Evolutionary conservation across 108 stramenopile species (phyloP).

Genomic region (Nitzschia palea): DNA sequence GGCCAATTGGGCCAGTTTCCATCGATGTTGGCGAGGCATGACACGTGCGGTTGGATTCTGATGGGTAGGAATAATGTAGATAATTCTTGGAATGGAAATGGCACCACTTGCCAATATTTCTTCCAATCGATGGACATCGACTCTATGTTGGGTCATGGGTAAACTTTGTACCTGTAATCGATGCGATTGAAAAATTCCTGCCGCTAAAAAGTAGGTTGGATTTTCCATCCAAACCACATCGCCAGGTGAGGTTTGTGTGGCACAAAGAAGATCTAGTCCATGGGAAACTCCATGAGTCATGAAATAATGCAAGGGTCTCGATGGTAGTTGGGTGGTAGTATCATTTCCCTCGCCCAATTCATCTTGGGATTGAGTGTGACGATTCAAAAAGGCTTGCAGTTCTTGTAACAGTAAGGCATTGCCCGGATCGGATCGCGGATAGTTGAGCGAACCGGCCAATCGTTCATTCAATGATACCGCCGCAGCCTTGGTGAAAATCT

Average conservation of each 20-base stretch:
- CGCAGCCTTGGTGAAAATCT: conserved; percentile 30
- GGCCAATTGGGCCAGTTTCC: conserved; percentile 43
- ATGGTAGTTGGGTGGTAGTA: not conserved
- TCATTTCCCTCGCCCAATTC: not conserved
- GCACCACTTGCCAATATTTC: conserved; percentile 32
- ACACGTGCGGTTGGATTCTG: conserved; percentile 69
- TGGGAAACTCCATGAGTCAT: conserved; percentile 67
- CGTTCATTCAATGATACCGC: conserved; percentile 13
- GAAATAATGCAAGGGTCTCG: conserved; percentile 35
- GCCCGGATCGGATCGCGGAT: conserved; percentile 44
- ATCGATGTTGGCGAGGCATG: conserved; percentile 49
- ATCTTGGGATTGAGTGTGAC: conserved; percentile 44
- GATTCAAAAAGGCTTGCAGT: conserved; percentile 45
- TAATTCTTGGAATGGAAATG: conserved; percentile 35
- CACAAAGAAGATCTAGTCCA: conserved; percentile 63
- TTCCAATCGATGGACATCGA: conserved; percentile 52
- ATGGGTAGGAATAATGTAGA: conserved; percentile 70
- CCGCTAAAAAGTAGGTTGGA: conserved; percentile 67
- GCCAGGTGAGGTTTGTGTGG: conserved; percentile 43
- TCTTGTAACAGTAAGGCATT: conserved; percentile 32
- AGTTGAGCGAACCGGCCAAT: conserved; percentile 32
- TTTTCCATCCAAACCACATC: conserved; percentile 64
- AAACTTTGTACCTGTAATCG: conserved; percentile 43
- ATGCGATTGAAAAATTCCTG: conserved; percentile 57
- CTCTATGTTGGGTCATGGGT: conserved; percentile 43